Conservation (phyloP, 2,329 filamentous ascomycete genomes). For the Ceratocystis lukuohia region DNA sequence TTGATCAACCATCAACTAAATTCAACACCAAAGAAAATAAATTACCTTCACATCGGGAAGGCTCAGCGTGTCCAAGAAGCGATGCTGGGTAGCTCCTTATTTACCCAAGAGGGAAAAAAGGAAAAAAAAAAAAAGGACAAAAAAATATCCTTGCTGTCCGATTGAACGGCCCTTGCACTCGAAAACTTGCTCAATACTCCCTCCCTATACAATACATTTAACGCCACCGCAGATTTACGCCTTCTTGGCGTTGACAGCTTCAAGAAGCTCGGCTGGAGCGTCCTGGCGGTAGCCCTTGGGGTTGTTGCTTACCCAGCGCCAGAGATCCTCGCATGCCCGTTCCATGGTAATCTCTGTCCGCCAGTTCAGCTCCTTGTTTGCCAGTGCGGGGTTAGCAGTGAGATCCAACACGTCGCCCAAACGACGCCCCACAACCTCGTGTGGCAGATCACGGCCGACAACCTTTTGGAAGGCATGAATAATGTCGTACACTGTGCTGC, state of each 20-base stretch:
- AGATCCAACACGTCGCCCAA: slow-evolving; percentile 87
- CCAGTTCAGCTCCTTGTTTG: slow-evolving; percentile 83
- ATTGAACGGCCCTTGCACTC: background rate
- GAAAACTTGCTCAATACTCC: background rate
- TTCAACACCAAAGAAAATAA: background rate
- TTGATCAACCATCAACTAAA: background rate
- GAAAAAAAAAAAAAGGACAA: background rate
- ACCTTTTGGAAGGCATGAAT: slow-evolving; percentile 84
- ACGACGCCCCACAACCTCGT: slow-evolving; percentile 71
- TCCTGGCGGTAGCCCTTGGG: slow-evolving; percentile 87
- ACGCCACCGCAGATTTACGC: background rate
- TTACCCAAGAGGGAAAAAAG: background rate
- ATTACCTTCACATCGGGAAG: background rate
- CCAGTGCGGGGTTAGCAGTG: slow-evolving; percentile 77
- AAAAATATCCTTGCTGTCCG: background rate
- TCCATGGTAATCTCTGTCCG: slow-evolving; percentile 83
- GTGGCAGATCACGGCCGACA: slow-evolving; percentile 73
- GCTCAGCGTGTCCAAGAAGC: background rate
- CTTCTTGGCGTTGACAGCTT: slow-evolving; percentile 43
- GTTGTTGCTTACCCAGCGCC: slow-evolving; percentile 96
- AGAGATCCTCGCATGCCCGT: slow-evolving; percentile 84
- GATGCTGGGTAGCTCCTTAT: background rate
- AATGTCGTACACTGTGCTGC: slow-evolving; percentile 94
- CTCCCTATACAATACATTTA: background rate
- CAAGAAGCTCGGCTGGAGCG: slow-evolving; percentile 70